phyloP scores from a whole-genome alignment of 2,329 filamentous ascomycete genomes.

The Trichoderma endophyticum region DNA sequence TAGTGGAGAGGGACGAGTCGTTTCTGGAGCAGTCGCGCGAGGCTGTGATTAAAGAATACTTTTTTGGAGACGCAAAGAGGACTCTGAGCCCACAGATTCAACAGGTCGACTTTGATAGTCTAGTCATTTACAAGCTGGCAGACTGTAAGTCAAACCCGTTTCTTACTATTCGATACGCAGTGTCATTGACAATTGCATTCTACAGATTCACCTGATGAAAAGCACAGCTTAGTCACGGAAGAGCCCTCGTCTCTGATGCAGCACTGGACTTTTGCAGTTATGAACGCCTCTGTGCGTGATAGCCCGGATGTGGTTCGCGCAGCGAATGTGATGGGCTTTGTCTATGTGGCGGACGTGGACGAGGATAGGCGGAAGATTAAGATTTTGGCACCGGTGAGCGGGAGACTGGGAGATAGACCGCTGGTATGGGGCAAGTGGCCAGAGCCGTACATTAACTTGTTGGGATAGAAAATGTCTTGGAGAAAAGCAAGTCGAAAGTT shows the following conservation, averaged over 20 bases:
- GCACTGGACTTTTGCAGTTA: slow-evolving; percentile 81
- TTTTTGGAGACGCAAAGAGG: slow-evolving; percentile 77
- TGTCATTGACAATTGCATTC: neutral
- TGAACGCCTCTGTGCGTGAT: slow-evolving; percentile 70
- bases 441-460: slow-evolving; percentile 74
- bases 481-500: neutral
- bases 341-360: slow-evolving; percentile 90
- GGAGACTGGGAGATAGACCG: slow-evolving; percentile 73
- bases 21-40: slow-evolving; percentile 75
- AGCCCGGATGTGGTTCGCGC: slow-evolving; percentile 70
- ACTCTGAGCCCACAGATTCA: slow-evolving; percentile 86
- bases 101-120: slow-evolving; percentile 70
- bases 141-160: slow-evolving; percentile 46
- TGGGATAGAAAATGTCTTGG: slow-evolving; percentile 43
- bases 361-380: slow-evolving; percentile 77
- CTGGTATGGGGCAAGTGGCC: slow-evolving; percentile 85
- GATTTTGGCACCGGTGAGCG: slow-evolving; percentile 79
- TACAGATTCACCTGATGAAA: slow-evolving; percentile 26
- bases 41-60: slow-evolving; percentile 83
- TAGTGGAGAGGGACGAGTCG: slow-evolving; percentile 68
- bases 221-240: slow-evolving; percentile 57
- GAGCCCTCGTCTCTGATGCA: slow-evolving; percentile 66
- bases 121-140: slow-evolving; percentile 69
- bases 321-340: slow-evolving; percentile 83
- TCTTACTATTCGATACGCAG: neutral